Evolutionary conservation across 2,329 filamentous ascomycete genomes (phyloP), one percentile per base, ranked within the genome.

Genomic region (Metarhizium robertsii): DNA sequence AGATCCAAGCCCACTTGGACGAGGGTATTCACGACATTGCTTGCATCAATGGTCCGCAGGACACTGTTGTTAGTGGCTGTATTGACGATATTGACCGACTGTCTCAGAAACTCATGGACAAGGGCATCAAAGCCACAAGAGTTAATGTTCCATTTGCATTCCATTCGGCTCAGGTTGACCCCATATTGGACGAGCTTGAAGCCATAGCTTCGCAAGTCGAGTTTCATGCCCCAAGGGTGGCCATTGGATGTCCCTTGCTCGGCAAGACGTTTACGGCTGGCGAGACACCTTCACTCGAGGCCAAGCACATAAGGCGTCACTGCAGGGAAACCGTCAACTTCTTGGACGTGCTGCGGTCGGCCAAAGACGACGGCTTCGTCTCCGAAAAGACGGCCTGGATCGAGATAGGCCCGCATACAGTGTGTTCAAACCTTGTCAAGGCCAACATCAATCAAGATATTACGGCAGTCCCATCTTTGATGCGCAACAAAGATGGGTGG

Each of bases 211-310:
- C 62, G 3, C 58, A 65, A 1, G 69, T 78, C 2, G 62, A 53
- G 6, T 79, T 75, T 65, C 62, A 66, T 30, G 18, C 62, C 2
- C 83, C 18, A 0, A 55, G 58, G 0, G 68, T 85, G 2, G 80
- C 83, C 65, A 71, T 91, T 40, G 77, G 92, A 46, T 92, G 87
- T 25, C 83, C 89, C 79, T 48, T 87, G 1, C 75, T 79, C 2
- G 77, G 77, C 11, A 72, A 76, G 25, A 72, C 83, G 52, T 75
- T 50, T 6, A 4, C 1, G 10, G 4, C n/a, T 20, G 47, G 47
- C 29, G 20, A 50, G 47, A 50, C 47, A 18, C n/a, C 10, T 1
- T 10, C 16, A 6, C 0, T 34, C 13, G 20, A 50, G 14, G 47
- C 47, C 29, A 32, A 34, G 2, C 20, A 50, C n/a, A 14, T 50